phyloP scores from a whole-genome alignment of 306 rosid species.

The Leucaena leucocephala region DNA sequence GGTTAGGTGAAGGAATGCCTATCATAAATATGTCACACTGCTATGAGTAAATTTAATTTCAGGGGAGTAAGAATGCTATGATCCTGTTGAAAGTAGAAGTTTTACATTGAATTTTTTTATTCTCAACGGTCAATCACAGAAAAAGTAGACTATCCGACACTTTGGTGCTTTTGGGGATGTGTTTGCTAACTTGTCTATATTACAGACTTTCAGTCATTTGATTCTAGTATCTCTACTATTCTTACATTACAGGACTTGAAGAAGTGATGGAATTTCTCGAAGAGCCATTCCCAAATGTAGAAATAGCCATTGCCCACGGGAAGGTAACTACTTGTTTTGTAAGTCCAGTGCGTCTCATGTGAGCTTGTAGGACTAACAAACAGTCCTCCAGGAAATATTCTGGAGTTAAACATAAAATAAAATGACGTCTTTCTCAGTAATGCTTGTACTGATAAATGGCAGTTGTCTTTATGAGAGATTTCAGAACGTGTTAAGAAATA shows the following conservation, averaged over 20 bases:
- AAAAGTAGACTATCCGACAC: not conserved
- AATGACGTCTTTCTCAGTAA: conserved; percentile 12
- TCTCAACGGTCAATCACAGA: conserved; percentile 7
- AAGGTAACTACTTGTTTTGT: conserved; percentile 62
- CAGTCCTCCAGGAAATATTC: conserved; percentile 7
- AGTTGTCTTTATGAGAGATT: not conserved
- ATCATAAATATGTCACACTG: not conserved
- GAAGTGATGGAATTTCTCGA: conserved; percentile 85
- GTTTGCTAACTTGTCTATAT: conserved; percentile 30
- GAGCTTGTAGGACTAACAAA: conserved; percentile 34
- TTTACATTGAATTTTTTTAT: not conserved
- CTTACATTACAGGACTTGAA: conserved; percentile 72
- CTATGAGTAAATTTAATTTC: conserved; percentile 3
- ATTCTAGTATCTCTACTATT: conserved; percentile 35
- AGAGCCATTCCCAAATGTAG: conserved; percentile 69
- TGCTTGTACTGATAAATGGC: conserved; percentile 1
- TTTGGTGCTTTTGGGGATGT: conserved; percentile 8
- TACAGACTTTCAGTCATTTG: conserved; percentile 26
- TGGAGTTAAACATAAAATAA: not conserved
- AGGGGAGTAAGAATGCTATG: conserved; percentile 18
- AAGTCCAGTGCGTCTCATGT: conserved; percentile 35
- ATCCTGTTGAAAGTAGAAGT: conserved; percentile 14
- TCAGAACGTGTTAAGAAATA: not conserved
- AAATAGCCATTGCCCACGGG: conserved; percentile 95
- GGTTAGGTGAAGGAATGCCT: conserved; percentile 24